These are phyloP conservation scores for Boletus tylopilopsis DNA, from an alignment of 768 basidiomycete genomes.

Conservation along the genomic window DNA sequence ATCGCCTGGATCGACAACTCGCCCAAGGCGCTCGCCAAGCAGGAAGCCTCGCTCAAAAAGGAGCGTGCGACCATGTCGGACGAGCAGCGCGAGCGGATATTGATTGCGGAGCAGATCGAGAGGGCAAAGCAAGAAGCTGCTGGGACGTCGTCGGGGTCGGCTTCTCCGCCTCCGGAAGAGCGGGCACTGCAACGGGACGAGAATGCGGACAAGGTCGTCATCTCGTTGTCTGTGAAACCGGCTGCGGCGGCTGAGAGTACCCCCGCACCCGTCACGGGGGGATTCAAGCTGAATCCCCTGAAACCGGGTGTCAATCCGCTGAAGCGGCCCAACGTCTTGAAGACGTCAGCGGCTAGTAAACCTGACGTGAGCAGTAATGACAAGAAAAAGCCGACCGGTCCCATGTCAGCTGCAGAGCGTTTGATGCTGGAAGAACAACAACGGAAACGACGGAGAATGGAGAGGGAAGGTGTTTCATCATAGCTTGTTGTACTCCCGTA, in stretches of 20 bases:
- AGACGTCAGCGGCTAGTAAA: constrained; percentile 40
- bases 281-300: constrained; percentile 58
- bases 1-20: constrained; percentile 96
- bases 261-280: constrained; percentile 32
- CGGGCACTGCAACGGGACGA: constrained; percentile 68
- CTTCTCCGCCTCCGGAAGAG: constrained; percentile 44
- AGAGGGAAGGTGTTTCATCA: constrained; percentile 35
- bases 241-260: constrained; percentile 25
- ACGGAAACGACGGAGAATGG: constrained; percentile 78
- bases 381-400: constrained; percentile 58
- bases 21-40: constrained; percentile 87
- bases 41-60: constrained; percentile 88
- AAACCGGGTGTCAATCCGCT: constrained; percentile 49
- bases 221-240: constrained; percentile 65
- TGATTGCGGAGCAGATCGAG: constrained; percentile 93
- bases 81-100: constrained; percentile 87
- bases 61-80: constrained; percentile 89
- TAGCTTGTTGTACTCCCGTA: constrained; percentile 9
- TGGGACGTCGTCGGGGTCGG: constrained; percentile 28
- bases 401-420: constrained; percentile 79
- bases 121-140: constrained; percentile 57
- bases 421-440: constrained; percentile 90
- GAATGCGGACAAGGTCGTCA: constrained; percentile 65
- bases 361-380: constrained; percentile 38
- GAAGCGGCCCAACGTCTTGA: constrained; percentile 75